Evolutionary conservation across 495 filamentous ascomycete genomes (phyloP).

Genomic region (Podospora anserina): DNA sequence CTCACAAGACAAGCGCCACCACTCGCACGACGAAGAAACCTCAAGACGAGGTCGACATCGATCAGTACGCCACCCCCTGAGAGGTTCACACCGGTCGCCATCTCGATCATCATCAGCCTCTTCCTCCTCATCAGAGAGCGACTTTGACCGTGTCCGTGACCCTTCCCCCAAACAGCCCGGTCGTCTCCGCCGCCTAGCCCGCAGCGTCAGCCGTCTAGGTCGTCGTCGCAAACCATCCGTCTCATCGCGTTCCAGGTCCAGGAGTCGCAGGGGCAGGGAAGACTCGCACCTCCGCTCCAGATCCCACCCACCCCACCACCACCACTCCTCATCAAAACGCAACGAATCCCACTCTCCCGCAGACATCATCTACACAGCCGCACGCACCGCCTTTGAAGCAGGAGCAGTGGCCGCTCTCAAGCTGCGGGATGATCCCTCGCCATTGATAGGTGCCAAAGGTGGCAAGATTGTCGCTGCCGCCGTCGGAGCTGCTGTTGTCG

Average conservation of each 20-base stretch:
- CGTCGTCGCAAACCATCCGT: neutral
- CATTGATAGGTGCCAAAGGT: slow-evolving; percentile 31
- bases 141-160: neutral
- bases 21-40: neutral
- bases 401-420: slow-evolving; percentile 33
- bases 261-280: neutral
- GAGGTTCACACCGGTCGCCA: neutral
- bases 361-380: slow-evolving; percentile 20
- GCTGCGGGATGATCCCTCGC: slow-evolving; percentile 24
- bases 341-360: slow-evolving; percentile 8
- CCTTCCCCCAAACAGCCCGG: neutral
- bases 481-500: slow-evolving; percentile 31
- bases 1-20: neutral
- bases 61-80: slow-evolving; percentile 3
- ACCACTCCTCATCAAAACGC: neutral
- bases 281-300: slow-evolving; percentile 4
- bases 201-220: neutral
- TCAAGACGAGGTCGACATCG: neutral
- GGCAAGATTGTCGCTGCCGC: slow-evolving; percentile 31
- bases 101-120: slow-evolving; percentile 9
- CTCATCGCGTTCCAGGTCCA: neutral
- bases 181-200: slow-evolving; percentile 3
- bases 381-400: slow-evolving; percentile 25
- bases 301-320: neutral
- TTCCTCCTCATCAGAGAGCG: slow-evolving; percentile 3